Percentiles rank a stretch among this genome's conserved stretches.
These are phyloP conservation scores for Neurospora sp. DNA, from an alignment of 495 filamentous ascomycete genomes.

Conservation along the genomic window DNA sequence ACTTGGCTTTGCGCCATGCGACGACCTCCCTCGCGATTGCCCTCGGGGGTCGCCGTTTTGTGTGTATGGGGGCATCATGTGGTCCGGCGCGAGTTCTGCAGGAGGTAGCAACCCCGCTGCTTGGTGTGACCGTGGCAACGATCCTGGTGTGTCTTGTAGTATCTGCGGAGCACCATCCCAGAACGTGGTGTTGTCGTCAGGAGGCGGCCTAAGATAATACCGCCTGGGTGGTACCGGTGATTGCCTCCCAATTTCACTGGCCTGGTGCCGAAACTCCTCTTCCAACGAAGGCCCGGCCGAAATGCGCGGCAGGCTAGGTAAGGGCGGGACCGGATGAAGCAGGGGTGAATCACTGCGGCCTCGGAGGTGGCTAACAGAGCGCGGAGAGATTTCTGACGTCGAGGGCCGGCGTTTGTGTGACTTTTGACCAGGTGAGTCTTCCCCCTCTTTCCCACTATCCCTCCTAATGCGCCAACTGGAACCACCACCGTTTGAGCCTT, in stretches of 20 bases:
- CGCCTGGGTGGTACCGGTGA: conserved; percentile 3
- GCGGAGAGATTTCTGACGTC: conserved; percentile 16
- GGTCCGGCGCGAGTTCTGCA: conserved; percentile 4
- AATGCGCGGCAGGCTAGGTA: conserved; percentile 27
- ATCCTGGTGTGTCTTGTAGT: conserved; percentile 10
- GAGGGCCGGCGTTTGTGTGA: conserved; percentile 20
- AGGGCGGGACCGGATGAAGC: conserved; percentile 15
- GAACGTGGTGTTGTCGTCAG: neutral
- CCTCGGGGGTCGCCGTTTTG: conserved; percentile 27
- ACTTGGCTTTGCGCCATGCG: conserved; percentile 33
- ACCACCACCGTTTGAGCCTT: conserved; percentile 40
- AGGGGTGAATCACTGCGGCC: conserved; percentile 12
- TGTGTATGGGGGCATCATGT: conserved; percentile 20
- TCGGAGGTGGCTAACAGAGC: conserved; percentile 3
- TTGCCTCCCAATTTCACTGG: conserved; percentile 11
- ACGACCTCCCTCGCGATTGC: conserved; percentile 41
- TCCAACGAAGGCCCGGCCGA: conserved; percentile 30
- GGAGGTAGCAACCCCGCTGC: conserved; percentile 6
- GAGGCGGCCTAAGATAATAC: neutral
- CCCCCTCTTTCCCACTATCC: neutral
- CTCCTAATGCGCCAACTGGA: conserved; percentile 12
- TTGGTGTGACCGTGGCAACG: conserved; percentile 5
- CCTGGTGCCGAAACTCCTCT: conserved; percentile 17
- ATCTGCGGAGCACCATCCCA: conserved; percentile 17
- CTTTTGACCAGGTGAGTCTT: conserved; percentile 14